Base-by-base conservation (phyloP, 805 yeast species). In the Kluyveromyces aestuarii region DNA sequence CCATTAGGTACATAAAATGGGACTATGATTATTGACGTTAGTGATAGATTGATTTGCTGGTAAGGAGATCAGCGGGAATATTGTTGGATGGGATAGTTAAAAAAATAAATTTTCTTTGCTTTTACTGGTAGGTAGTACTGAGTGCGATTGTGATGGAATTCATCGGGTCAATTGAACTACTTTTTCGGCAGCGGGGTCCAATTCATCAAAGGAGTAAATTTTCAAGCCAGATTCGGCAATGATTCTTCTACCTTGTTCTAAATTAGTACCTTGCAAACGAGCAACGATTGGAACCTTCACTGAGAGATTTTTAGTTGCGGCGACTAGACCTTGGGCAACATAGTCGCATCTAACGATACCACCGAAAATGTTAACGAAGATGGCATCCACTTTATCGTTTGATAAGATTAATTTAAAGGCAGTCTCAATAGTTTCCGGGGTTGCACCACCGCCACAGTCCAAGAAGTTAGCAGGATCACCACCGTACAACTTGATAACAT, bases 361-460 rank as follows among this genome's bases (percentile, higher is more conserved):
- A 70, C 99, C 99, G 64, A 93, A 93, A 64, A 93, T 93, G 81
- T 93, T 93, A 66, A 93, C 98, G 62, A 93, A 91, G 69, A 93
- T 93, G 67, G 96, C 96, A 63, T 86, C 81, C 58, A 93, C 97
- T 63, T 82, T 80, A 64, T 80, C 72, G 75, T 93, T 97, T 52
- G 93, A 79, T 66, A 95, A 75, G 64, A 93, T 91, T 71, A 93
- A 80, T 72, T 82, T 84, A 76, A 93, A 91, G 49, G 98, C 99
- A 73, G 85, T 85, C 76, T 90, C 95, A 67, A 93, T 93, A 64
- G 99, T 91, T 73, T 87, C 86, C 58, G 98, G 97, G 55, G 98
- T 93, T 61, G 99, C 99, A 71, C 96, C 96, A 77, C 99, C 99
- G 77, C 99, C 99, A 72, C 96, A 93, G 77, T 93, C 99, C 69